Base-by-base conservation (phyloP, 306 rosid species). In the Acmispon strigosus region DNA sequence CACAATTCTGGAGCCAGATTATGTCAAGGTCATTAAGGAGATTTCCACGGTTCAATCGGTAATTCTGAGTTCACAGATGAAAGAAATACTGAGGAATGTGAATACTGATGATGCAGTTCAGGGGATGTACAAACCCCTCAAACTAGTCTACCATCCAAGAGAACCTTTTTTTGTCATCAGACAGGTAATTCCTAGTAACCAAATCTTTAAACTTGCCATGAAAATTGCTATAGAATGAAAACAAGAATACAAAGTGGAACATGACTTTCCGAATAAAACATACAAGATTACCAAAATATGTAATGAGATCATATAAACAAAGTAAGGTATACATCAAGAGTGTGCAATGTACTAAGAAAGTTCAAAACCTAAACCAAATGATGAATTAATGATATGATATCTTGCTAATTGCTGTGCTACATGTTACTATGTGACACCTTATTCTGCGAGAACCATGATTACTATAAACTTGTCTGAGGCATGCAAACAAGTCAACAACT, bases 131-230 rank as follows among this genome's bases (percentile, higher is more conserved):
- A 90, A 86, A 76, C 92, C 99, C 57, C 81, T 90, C 86, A 94
- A 91, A 79, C 84, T 91, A 54, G 69, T 75, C 68, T 90, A 87
- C 61, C 88, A 86, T 83, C 95, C 99, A 61, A 87, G 91, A 79
- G 95, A 94, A 72, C 92, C 91, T 37, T 90, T 94, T 81, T 91
- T 90, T 83, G 87, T 91, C 69, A 82, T 94, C 80, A 84, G 79
- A 80, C 91, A 89, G 99, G 97, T 89, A 89, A 87, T 63, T 56
- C 32, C 32, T 39, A 34, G 50, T 7, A 51, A 62, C n/a, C 60
- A 29, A 53, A 65, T 29, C 64, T 45, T 53, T 34, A 2, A 63
- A 50, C 22, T 17, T 44, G 43, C 49, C 49, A 69, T 34, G 63
- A 53, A 69, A 62, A 41, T 18, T 43, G 19, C 54, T 39, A 47